Base-by-base conservation (phyloP, 148 eudicot genomes). In the Cornus kousa region DNA sequence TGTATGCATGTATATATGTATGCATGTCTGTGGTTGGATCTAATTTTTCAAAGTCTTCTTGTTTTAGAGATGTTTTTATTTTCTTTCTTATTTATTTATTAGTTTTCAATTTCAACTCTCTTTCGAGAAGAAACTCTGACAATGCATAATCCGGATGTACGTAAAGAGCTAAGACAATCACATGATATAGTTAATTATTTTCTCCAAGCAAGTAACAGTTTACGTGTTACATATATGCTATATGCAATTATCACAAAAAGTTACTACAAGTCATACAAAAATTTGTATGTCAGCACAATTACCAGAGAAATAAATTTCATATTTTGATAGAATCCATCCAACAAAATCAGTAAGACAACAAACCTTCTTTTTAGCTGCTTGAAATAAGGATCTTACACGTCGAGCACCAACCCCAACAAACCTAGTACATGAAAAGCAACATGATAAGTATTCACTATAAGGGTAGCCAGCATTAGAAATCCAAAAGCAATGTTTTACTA, bases 401-500 rank as follows among this genome's bases (percentile, higher is more conserved):
- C 98, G 97, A 85, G 99, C 99, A 87, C 99, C 99, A 85, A 96
- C 98, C 67, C 99, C 99, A 79, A 96, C 99, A 89, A 93, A 96
- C 99, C 99, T 96, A 86, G 35, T 19, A 74, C 32, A 81, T 17
- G 50, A 32, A 69, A 55, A 50, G 69, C 31, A 73, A 69, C 33
- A 72, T 31, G 28, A n/a, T 68, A 71, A 73, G 68, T 73, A 67
- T 72, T 81, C 79, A 71, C 72, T 60, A 35, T 24, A 13, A 32
- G 70, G 57, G 12, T 14, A 69, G 33, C 14, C 46, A 70, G 79
- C 75, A 55, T n/a, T 37, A 9, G 23, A 70, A 37, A 60, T 17
- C n/a, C 64, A 9, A 59, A 60, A 78, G 24, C 2, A 4, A 10
- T 62, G 24, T 62, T 3, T 17, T 7, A 35, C 66, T 62, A 62